phyloP scores from a whole-genome alignment of 2,329 filamentous ascomycete species.

The Colletotrichum tropicicola region DNA sequence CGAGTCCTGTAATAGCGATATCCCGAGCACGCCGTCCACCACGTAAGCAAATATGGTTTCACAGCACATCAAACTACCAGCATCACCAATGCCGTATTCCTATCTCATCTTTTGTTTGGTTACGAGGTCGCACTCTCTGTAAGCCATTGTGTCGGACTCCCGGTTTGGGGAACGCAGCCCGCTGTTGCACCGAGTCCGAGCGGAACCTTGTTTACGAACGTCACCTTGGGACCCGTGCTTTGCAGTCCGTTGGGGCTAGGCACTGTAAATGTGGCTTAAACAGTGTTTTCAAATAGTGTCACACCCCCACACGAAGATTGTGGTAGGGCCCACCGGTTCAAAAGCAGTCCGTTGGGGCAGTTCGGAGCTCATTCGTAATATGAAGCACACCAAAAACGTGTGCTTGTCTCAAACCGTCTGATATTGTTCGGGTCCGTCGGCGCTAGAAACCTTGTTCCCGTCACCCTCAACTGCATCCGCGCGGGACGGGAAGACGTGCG shows the following conservation, averaged over 20 bases:
- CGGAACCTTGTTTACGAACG: background rate
- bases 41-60: background rate
- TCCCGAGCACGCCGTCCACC: background rate
- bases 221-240: background rate
- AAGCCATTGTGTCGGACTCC: slow-evolving; percentile 2
- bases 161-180: background rate
- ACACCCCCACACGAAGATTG: no score
- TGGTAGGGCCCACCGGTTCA: no score
- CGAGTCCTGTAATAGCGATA: no score
- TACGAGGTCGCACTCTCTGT: background rate
- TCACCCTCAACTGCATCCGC: background rate
- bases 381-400: background rate
- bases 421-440: background rate
- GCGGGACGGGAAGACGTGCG: background rate
- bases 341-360: background rate
- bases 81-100: background rate
- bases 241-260: no score
- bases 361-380: background rate
- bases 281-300: no score
- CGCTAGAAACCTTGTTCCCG: background rate
- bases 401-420: slow-evolving; percentile 6
- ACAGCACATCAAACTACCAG: background rate
- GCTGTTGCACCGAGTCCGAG: background rate
- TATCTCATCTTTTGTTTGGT: background rate
- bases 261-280: no score